Conservation (phyloP, 306 rosid species). For the Ammopiptanthus mongolicus region DNA sequence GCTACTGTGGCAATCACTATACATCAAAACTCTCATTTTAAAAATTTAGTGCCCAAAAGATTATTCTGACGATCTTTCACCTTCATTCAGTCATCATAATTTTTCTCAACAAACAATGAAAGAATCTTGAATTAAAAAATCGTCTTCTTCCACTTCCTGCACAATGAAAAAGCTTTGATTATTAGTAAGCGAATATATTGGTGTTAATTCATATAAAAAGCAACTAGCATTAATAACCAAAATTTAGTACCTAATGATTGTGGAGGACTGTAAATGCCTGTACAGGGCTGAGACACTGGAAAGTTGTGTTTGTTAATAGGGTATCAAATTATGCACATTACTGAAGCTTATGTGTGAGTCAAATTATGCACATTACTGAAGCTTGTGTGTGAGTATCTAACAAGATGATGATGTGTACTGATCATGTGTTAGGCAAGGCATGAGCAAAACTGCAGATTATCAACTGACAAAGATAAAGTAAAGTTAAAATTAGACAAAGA, state of each 20-base stretch:
- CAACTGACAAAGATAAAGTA: slow-evolving; percentile 52
- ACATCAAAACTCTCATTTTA: slow-evolving; percentile 33
- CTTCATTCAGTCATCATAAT: slow-evolving; percentile 50
- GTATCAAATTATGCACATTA: slow-evolving; percentile 38
- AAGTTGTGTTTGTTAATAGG: slow-evolving; percentile 37
- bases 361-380: slow-evolving; percentile 37
- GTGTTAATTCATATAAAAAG: slow-evolving; percentile 11
- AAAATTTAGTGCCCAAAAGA: slow-evolving; percentile 39
- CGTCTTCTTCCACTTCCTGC: slow-evolving; percentile 63
- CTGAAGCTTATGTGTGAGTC: slow-evolving; percentile 32
- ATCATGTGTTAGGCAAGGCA: slow-evolving; percentile 41
- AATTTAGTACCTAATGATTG: slow-evolving; percentile 36
- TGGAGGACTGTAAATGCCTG: slow-evolving; percentile 3
- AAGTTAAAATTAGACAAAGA: slow-evolving; percentile 55
- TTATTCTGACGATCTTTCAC: slow-evolving; percentile 57
- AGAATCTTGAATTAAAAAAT: slow-evolving; percentile 64
- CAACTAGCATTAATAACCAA: slow-evolving; percentile 12
- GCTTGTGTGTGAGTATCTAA: slow-evolving; percentile 35
- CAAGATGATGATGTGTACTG: slow-evolving; percentile 43
- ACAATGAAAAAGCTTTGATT: slow-evolving; percentile 19
- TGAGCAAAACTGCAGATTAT: slow-evolving; percentile 49
- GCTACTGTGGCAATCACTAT: slow-evolving; percentile 35
- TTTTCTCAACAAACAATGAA: slow-evolving; percentile 47
- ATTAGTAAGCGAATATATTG: slow-evolving; percentile 27
- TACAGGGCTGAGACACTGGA: slow-evolving; percentile 28